phyloP scores from a whole-genome alignment of 1,284 basidiomycete species.

The Ceratobasidium sp. region DNA sequence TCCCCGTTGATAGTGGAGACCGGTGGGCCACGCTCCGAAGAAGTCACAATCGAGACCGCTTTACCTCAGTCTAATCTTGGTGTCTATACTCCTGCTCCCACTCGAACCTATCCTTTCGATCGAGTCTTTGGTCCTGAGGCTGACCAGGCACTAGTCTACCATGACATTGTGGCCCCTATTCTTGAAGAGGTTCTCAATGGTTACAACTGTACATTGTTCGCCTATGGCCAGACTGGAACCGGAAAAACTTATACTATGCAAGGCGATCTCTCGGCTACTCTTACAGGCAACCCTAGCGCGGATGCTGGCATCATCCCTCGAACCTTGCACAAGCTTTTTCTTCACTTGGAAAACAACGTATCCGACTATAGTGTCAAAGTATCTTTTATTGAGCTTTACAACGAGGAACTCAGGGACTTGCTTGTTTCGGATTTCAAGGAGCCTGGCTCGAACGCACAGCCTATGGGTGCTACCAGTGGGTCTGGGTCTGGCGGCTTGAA shows the following conservation, averaged over 20 bases:
- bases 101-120: conserved; percentile 90
- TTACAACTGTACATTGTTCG: conserved; percentile 98
- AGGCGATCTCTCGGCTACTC: conserved; percentile 83
- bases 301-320: conserved; percentile 99
- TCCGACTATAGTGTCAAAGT: conserved; percentile 94
- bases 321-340: conserved; percentile 91
- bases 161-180: conserved; percentile 93
- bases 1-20: conserved; percentile 86
- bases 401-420: conserved; percentile 97
- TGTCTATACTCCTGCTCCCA: conserved; percentile 69
- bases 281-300: conserved; percentile 86
- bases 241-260: conserved; percentile 99
- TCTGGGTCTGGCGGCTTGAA: conserved; percentile 71
- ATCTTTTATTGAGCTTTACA: conserved; percentile 98
- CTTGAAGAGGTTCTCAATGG: conserved; percentile 92
- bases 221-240: conserved; percentile 98
- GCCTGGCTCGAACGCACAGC: conserved; percentile 66
- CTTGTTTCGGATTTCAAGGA: conserved; percentile 77
- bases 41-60: conserved; percentile 82
- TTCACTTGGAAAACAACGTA: conserved; percentile 79
- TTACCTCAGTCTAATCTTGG: conserved; percentile 70
- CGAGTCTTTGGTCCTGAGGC: conserved; percentile 97
- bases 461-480: conserved; percentile 70
- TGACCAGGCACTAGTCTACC: conserved; percentile 94
- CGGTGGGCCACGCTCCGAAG: conserved; percentile 73